Evolutionary conservation across 306 rosid species (phyloP).

Genomic region (Hylodesmum podocarpum): DNA sequence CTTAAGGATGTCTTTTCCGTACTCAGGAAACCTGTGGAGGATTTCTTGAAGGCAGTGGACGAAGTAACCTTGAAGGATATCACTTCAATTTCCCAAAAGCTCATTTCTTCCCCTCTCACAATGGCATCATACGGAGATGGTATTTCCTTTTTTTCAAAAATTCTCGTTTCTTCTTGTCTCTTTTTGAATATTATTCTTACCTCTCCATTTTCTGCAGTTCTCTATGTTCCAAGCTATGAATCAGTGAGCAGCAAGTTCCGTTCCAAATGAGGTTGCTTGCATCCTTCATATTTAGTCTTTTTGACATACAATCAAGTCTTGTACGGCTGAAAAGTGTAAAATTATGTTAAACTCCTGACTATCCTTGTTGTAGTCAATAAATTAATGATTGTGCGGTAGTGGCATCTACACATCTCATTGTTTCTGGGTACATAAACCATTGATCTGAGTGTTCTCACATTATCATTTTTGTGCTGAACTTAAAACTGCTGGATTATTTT

Average conservation of each 20-base stretch:
- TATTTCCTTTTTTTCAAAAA: conserved; percentile 16
- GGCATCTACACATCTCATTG: conserved; percentile 32
- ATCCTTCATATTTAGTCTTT: conserved; percentile 5
- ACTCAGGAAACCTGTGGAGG: conserved; percentile 71
- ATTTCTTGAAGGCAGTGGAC: conserved; percentile 77
- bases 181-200: not conserved
- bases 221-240: conserved; percentile 72
- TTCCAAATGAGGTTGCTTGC: conserved; percentile 45
- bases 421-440: conserved; percentile 40
- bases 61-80: conserved; percentile 68
- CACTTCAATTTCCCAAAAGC: conserved; percentile 68
- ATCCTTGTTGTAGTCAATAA: conserved; percentile 42
- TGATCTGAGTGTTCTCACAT: conserved; percentile 6
- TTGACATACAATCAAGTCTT: conserved; percentile 26
- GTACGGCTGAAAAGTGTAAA: conserved; percentile 31
- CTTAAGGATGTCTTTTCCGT: conserved; percentile 20
- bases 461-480: conserved; percentile 13
- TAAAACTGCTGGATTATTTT: not conserved
- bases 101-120: conserved; percentile 85
- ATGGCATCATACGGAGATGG: conserved; percentile 96
- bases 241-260: conserved; percentile 71
- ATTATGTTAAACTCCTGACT: conserved; percentile 27
- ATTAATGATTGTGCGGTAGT: conserved; percentile 33
- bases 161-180: not conserved
- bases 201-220: conserved; percentile 54